Percentiles rank a stretch among this genome's conserved stretches.
Conservation (phyloP, 805 yeast genomes). For the Ogataea paradorogensis region DNA sequence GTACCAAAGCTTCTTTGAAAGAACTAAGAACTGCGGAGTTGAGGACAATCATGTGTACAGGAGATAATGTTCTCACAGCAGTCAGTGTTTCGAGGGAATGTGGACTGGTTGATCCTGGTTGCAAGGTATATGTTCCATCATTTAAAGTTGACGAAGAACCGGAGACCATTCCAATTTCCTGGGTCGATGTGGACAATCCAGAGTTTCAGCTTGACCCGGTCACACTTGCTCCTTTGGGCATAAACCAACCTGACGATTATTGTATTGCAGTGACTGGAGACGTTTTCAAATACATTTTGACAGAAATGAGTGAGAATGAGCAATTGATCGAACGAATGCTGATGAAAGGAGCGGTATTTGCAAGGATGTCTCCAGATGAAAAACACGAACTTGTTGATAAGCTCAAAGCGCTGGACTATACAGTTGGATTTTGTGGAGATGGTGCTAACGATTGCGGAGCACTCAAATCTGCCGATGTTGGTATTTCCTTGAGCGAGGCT, state of each 20-base stretch:
- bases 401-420: constrained; percentile 79
- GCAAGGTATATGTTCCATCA: constrained; percentile 60
- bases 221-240: constrained; percentile 52
- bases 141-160: constrained; percentile 31
- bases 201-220: constrained; percentile 56
- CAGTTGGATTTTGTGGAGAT: constrained; percentile 97
- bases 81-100: constrained; percentile 90
- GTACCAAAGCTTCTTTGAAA: constrained; percentile 59
- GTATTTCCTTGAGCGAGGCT: constrained; percentile 92
- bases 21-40: constrained; percentile 65
- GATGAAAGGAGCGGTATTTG: constrained; percentile 74
- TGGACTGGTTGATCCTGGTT: constrained; percentile 49
- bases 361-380: constrained; percentile 99
- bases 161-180: constrained; percentile 36
- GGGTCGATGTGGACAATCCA: constrained; percentile 70
- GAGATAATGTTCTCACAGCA: constrained; percentile 93
- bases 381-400: constrained; percentile 93
- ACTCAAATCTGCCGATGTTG: constrained; percentile 95
- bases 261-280: constrained; percentile 91
- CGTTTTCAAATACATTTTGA: constrained; percentile 74
- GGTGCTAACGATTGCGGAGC: constrained; percentile 99
- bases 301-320: constrained; percentile 42
- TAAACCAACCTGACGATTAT: constrained; percentile 40
- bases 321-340: constrained; percentile 53
- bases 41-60: constrained; percentile 94